A percentile compares a stretch with the other conserved stretches of the same genome.
Conservation (phyloP, 345 rosid species). For the Lagerstroemia speciosa region DNA sequence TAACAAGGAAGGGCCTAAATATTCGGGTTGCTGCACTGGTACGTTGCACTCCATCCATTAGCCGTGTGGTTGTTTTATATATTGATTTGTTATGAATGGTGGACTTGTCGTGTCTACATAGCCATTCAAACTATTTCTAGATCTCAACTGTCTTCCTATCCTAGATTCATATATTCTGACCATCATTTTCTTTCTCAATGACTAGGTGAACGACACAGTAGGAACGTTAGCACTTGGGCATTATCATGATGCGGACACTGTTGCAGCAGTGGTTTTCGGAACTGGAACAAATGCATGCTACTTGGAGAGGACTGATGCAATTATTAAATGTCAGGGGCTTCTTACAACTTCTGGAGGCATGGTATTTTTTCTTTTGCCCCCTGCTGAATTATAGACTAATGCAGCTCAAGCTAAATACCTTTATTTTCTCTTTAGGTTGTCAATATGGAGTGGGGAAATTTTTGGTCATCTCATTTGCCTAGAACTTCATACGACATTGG, state of each 20-base stretch:
- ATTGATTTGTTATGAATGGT: not conserved
- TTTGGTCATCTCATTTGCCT: constrained; percentile 95
- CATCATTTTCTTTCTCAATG: constrained; percentile 2
- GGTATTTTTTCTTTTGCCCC: constrained; percentile 40
- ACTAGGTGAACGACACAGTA: constrained; percentile 91
- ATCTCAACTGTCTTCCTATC: not conserved
- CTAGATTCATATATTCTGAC: not conserved
- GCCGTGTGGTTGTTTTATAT: not conserved
- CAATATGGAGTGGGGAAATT: constrained; percentile 98
- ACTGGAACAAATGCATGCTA: constrained; percentile 96
- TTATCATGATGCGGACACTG: constrained; percentile 81
- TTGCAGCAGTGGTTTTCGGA: constrained; percentile 87
- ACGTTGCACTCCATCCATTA: constrained; percentile 11
- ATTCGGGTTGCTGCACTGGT: constrained; percentile 69
- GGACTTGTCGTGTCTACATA: not conserved
- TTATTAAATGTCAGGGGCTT: constrained; percentile 87
- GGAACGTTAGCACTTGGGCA: constrained; percentile 90
- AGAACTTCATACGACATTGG: constrained; percentile 85
- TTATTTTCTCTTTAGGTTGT: constrained; percentile 48
- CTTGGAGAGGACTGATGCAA: constrained; percentile 80
- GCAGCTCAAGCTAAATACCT: not conserved
- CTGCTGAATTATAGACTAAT: not conserved
- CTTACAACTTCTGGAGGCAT: constrained; percentile 82
- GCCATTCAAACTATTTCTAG: not conserved
- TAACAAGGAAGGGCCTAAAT: constrained; percentile 51